Evolutionary conservation across 768 basidiomycete genomes (phyloP), one percentile per base, ranked within the genome.

Genomic region (Termitomyces sp.): DNA sequence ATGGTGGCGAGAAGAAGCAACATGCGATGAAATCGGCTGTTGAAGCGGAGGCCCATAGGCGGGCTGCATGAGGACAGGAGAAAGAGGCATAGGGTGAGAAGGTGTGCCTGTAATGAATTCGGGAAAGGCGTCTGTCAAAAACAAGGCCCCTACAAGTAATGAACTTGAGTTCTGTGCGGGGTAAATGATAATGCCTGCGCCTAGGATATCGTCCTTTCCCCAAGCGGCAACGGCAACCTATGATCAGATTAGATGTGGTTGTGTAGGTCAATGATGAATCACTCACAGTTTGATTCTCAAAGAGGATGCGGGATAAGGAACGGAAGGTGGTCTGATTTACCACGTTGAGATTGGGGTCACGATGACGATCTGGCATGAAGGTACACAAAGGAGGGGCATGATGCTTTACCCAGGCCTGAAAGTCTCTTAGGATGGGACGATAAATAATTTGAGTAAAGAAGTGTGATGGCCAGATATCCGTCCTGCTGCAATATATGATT

Each of bases 351-450:
- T 76, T 73, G 30, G 77, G 67, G 59, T 84, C 80, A 45, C 79
- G 70, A 40, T 82, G 76, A 34, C 79, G 77, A 64, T 84, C 80
- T 17, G 85, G 79, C 76, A 86, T 79, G 69, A 87, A 80, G 42
- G 84, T 83, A 69, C 81, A 83, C 57, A 82, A 70, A 21, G 82
- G 76, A 32, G 79, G 76, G 44, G 70, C 60, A 57, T 75, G 73
- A 51, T 70, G 75, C 56, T 72, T 74, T 48, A 82, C 72, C 81
- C 82, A 85, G 7, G 73, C 71, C 39, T 79, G 74, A 43, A 85
- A 70, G 34, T 84, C 76, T 56, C 68, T 63, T 56, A 79, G 65
- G 56, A 77, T 64, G 60, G 78, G 69, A 53, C 68, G 73, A 45
- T 76, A 74, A 23, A 68, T 70, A 32, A 73, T 77, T 55, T 65